phyloP scores from a whole-genome alignment of 2,329 filamentous ascomycete genomes.

The Stromatinia cepivora region DNA sequence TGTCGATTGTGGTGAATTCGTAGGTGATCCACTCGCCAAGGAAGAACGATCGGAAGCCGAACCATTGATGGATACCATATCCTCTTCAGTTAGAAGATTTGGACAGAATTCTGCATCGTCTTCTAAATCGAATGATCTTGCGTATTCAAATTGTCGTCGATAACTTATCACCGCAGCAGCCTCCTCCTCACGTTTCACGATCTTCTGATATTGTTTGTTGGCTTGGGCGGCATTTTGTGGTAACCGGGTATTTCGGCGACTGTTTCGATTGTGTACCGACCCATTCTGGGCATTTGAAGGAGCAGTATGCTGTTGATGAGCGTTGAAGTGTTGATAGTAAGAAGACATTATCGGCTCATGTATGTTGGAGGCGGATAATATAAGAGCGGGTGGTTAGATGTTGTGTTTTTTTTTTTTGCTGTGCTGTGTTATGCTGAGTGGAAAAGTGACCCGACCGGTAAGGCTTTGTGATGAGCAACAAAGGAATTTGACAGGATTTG shows the following conservation, averaged over 20 bases:
- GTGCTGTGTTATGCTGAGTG: background rate
- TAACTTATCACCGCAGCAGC: slow-evolving; percentile 74
- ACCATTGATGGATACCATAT: slow-evolving; percentile 91
- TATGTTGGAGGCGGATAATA: slow-evolving; percentile 21
- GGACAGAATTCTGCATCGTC: slow-evolving; percentile 97
- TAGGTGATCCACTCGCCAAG: slow-evolving; percentile 89
- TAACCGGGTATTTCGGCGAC: slow-evolving; percentile 78
- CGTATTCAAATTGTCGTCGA: slow-evolving; percentile 85
- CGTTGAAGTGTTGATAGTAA: slow-evolving; percentile 63
- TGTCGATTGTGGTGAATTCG: slow-evolving; percentile 83
- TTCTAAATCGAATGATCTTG: slow-evolving; percentile 90
- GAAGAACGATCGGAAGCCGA: slow-evolving; percentile 90
- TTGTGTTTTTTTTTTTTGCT: background rate
- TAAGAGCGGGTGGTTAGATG: background rate
- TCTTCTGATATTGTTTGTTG: slow-evolving; percentile 71
- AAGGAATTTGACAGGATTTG: slow-evolving; percentile 17
- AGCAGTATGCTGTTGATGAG: slow-evolving; percentile 56
- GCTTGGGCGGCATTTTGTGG: slow-evolving; percentile 70
- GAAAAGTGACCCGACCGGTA: slow-evolving; percentile 11
- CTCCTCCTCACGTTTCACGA: slow-evolving; percentile 86
- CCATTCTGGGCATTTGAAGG: slow-evolving; percentile 49
- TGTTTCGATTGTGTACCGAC: slow-evolving; percentile 75
- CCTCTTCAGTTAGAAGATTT: slow-evolving; percentile 75
- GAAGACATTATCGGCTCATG: slow-evolving; percentile 54
- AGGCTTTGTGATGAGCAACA: slow-evolving; percentile 20